Evolutionary conservation across 768 basidiomycete genomes (phyloP), one percentile per base, ranked within the genome.

Genomic region (Cystofilobasidium capitatum): DNA sequence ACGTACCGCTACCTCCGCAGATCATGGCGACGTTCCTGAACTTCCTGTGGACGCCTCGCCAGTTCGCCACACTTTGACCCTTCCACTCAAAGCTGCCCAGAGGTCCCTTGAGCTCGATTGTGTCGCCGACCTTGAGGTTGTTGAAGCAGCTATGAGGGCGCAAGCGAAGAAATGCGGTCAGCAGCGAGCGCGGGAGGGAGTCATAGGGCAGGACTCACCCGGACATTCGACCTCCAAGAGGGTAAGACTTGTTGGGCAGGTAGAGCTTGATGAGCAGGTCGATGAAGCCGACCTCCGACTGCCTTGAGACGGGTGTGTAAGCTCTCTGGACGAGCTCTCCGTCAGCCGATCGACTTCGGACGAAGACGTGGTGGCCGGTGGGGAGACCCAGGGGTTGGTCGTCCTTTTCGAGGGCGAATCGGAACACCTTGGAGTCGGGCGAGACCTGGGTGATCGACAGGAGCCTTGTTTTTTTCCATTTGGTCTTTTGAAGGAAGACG

Each of bases 361-460:
- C 79, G 70, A 82, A 83, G 54, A 85, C 80, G 70, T 86, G 85
- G 62, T 85, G 83, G 5, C 85, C 84, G n/a, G 81, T 78, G 0
- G 82, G 82, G 9, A 86, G 75, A 12, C 85, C 85, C 7, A 85
- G 76, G 8, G 74, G 72, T 68, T 82, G 81, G 5, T 79, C 75
- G 1, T 71, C 65, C 24, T 73, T 69, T 8, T 79, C 77, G 7
- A 85, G 75, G 14, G 77, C 77, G 71, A 85, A 84, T 29, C 81
- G 78, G 75, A 81, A 85, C 16, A 82, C 66, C 64, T 79, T 78
- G 0, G 82, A 79, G 71, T 85, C 80, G 70, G 80, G 80, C 51
- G 82, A 83, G 58, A 83, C 72, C 20, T 74, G 63, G 39, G 75
- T 66, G 55, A 81, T 79, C 12, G 64, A 71, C 24, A 72, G 71